These are phyloP conservation scores for Colletotrichum plurivorum DNA, from an alignment of 2,329 filamentous ascomycete species.

Conservation along the genomic window DNA sequence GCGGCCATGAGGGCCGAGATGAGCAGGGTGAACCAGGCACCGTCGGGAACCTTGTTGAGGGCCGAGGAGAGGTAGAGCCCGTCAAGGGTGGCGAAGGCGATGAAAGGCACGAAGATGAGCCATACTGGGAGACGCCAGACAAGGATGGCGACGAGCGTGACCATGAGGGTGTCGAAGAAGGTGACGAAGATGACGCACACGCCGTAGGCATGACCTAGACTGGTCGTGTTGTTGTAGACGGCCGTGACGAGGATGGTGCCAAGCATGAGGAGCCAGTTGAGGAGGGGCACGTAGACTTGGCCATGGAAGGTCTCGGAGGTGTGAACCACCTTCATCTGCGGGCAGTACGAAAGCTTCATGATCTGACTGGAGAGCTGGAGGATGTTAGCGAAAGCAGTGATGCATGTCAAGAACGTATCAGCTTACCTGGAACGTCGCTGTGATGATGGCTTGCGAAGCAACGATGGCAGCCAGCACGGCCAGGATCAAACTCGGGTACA, in stretches of 20 bases:
- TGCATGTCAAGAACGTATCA: not conserved
- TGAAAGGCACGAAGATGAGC: constrained; percentile 73
- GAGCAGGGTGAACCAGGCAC: constrained; percentile 83
- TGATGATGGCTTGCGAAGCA: constrained; percentile 85
- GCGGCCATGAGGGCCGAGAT: constrained; percentile 73
- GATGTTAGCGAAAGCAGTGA: not conserved
- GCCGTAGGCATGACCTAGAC: constrained; percentile 81
- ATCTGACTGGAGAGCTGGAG: constrained; percentile 71
- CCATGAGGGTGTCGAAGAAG: constrained; percentile 83
- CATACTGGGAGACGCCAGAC: constrained; percentile 77
- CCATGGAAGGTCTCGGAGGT: constrained; percentile 79
- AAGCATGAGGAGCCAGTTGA: constrained; percentile 84
- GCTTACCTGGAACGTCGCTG: constrained; percentile 76
- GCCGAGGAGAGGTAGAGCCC: constrained; percentile 79
- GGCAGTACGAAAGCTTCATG: constrained; percentile 80
- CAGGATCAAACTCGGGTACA: constrained; percentile 78
- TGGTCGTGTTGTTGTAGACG: constrained; percentile 81
- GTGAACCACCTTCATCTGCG: constrained; percentile 81
- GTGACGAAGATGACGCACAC: constrained; percentile 86
- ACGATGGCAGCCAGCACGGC: constrained; percentile 81
- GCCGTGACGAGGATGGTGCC: constrained; percentile 82
- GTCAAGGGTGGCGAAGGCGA: constrained; percentile 77
- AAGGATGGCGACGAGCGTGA: constrained; percentile 78
- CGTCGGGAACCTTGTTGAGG: constrained; percentile 80
- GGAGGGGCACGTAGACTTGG: constrained; percentile 82